phyloP scores from a whole-genome alignment of 2,329 filamentous ascomycete genomes.

The Fusarium albidum region DNA sequence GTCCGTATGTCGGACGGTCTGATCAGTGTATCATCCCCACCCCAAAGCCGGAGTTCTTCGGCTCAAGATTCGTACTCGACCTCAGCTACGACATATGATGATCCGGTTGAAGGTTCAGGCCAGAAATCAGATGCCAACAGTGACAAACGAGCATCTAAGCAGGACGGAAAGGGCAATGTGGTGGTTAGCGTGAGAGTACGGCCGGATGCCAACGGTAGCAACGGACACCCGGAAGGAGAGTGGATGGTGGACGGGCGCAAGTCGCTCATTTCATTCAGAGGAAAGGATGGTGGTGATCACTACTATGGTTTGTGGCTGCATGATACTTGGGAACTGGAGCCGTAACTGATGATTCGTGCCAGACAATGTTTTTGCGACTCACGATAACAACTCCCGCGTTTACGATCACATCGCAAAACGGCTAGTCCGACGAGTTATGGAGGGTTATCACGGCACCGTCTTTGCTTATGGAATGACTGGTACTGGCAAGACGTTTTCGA shows the following conservation, averaged over 20 bases:
- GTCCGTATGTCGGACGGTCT: constrained; percentile 77
- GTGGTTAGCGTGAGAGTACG: constrained; percentile 93
- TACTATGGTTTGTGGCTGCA: constrained; percentile 75
- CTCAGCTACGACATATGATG: constrained; percentile 88
- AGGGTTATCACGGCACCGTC: constrained; percentile 97
- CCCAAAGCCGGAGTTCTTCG: constrained; percentile 90
- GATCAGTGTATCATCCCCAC: constrained; percentile 80
- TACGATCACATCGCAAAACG: constrained; percentile 96
- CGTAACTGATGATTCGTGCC: constrained; percentile 32
- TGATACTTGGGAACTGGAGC: not conserved
- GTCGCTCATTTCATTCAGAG: constrained; percentile 82
- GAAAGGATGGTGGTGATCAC: constrained; percentile 92
- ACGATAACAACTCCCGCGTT: constrained; percentile 93
- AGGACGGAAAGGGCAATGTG: constrained; percentile 90
- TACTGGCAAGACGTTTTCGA: constrained; percentile 98
- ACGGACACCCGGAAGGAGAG: constrained; percentile 74
- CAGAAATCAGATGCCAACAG: constrained; percentile 42
- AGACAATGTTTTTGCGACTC: constrained; percentile 97
- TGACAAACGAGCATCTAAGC: constrained; percentile 61
- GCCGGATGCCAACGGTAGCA: constrained; percentile 76
- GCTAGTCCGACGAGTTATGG: constrained; percentile 95
- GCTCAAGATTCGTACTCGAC: constrained; percentile 93
- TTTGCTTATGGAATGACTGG: constrained; percentile 99
- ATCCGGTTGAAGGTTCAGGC: constrained; percentile 66
- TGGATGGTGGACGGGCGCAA: constrained; percentile 92